Evolutionary conservation across 495 filamentous ascomycete species (phyloP).

Genomic region (Paragyromitra xinjiangensis): DNA sequence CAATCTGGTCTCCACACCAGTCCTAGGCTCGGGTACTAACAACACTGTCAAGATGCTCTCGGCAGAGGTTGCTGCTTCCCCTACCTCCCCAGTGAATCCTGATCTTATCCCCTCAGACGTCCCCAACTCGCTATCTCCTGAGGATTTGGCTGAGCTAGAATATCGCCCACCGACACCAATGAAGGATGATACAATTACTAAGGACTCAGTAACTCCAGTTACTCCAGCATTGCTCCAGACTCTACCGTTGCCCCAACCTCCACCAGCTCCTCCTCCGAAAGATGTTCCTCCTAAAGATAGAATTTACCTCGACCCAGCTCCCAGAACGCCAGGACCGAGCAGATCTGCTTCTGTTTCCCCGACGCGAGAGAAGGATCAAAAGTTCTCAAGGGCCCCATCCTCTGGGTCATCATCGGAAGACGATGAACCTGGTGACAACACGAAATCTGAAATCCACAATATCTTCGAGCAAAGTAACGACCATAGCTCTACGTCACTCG

Average conservation of each 20-base stretch:
- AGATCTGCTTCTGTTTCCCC: constrained; percentile 49
- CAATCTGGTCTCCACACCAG: constrained; percentile 41
- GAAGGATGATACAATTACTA: constrained; percentile 45
- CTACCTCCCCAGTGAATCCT: constrained; percentile 16
- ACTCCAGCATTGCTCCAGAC: constrained; percentile 40
- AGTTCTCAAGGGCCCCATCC: constrained; percentile 27
- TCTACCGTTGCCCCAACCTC: constrained; percentile 44
- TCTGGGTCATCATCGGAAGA: constrained; percentile 61
- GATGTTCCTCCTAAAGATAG: constrained; percentile 54
- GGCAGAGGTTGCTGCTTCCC: constrained; percentile 28
- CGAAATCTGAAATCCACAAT: constrained; percentile 87
- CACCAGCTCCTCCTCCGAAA: constrained; percentile 50
- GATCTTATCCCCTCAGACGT: constrained; percentile 26
- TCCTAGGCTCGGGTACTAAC: constrained; percentile 34
- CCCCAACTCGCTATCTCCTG: constrained; percentile 23
- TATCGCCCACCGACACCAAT: constrained; percentile 46
- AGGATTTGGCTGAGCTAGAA: constrained; percentile 24
- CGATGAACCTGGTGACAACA: constrained; percentile 70
- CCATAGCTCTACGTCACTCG: constrained; percentile 43
- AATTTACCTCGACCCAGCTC: constrained; percentile 70
- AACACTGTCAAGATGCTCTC: constrained; percentile 38
- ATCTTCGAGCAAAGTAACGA: constrained; percentile 79
- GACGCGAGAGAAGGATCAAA: constrained; percentile 31
- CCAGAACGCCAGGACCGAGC: constrained; percentile 65
- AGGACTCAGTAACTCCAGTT: constrained; percentile 17